A percentile compares a stretch with the other conserved stretches of the same genome.
These are phyloP conservation scores for Schwanniomyces pseudopolymorphus DNA, from an alignment of 805 yeast genomes.

Conservation along the genomic window DNA sequence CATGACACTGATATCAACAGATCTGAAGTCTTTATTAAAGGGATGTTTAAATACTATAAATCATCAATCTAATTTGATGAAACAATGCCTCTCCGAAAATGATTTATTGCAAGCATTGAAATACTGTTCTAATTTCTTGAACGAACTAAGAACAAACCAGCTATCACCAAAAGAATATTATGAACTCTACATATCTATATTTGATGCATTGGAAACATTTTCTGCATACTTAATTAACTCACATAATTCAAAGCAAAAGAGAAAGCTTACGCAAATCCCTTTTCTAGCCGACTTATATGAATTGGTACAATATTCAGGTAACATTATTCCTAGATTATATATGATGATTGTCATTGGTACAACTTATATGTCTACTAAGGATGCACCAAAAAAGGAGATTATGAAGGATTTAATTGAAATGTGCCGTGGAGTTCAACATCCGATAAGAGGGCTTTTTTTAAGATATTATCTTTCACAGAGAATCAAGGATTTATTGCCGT, in stretches of 20 bases:
- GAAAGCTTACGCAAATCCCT: constrained; percentile 30
- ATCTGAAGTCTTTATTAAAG: constrained; percentile 19
- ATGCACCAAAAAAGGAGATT: constrained; percentile 80
- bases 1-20: constrained; percentile 11
- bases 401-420: constrained; percentile 96
- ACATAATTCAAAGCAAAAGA: constrained; percentile 63
- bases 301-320: constrained; percentile 92
- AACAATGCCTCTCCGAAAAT: constrained; percentile 62
- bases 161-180: constrained; percentile 90
- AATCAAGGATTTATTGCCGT: constrained; percentile 65
- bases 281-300: constrained; percentile 85
- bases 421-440: constrained; percentile 97
- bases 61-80: constrained; percentile 75
- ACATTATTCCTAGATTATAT: constrained; percentile 86
- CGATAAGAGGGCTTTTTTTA: constrained; percentile 85
- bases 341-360: constrained; percentile 95
- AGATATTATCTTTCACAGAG: constrained; percentile 87
- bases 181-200: constrained; percentile 80
- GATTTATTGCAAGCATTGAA: constrained; percentile 84
- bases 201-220: constrained; percentile 74
- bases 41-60: constrained; percentile 46
- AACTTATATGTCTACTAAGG: constrained; percentile 74
- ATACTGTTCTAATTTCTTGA: constrained; percentile 78
- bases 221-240: constrained; percentile 63
- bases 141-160: constrained; percentile 74